Conservation (phyloP, 2,329 filamentous ascomycete species). For the Calonectria pseudoreteaudii region DNA sequence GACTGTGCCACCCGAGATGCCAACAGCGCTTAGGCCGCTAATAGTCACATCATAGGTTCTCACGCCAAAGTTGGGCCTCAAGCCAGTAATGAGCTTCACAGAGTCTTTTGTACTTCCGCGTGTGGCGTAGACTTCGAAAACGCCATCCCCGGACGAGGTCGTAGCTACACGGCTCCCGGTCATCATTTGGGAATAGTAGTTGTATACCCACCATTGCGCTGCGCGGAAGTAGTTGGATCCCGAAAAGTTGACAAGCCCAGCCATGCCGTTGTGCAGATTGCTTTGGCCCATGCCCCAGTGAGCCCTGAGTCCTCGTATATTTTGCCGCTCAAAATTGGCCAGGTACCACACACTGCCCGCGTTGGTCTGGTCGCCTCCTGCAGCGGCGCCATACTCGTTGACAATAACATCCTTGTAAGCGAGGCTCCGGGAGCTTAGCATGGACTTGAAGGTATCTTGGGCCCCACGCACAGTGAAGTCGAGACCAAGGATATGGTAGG, state of each 20-base stretch:
- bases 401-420: background rate
- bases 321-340: background rate
- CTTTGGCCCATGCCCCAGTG: background rate
- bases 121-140: background rate
- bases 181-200: conserved; percentile 25
- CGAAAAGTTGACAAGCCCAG: conserved; percentile 6
- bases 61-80: background rate
- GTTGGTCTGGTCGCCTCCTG: background rate
- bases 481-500: background rate
- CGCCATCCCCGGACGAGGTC: background rate
- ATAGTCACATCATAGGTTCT: background rate
- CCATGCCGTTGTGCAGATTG: conserved; percentile 2
- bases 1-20: background rate
- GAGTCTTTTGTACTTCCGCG: background rate
- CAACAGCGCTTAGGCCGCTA: background rate
- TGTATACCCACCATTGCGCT: conserved; percentile 26
- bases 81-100: background rate
- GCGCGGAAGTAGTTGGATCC: conserved; percentile 18
- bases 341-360: background rate
- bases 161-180: conserved; percentile 11
- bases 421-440: background rate
- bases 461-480: background rate
- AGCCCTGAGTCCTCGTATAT: background rate
- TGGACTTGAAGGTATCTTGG: background rate
- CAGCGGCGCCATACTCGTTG: background rate